These are phyloP conservation scores for Fomes fomentarius DNA, from an alignment of 1,284 basidiomycete species.

Conservation along the genomic window DNA sequence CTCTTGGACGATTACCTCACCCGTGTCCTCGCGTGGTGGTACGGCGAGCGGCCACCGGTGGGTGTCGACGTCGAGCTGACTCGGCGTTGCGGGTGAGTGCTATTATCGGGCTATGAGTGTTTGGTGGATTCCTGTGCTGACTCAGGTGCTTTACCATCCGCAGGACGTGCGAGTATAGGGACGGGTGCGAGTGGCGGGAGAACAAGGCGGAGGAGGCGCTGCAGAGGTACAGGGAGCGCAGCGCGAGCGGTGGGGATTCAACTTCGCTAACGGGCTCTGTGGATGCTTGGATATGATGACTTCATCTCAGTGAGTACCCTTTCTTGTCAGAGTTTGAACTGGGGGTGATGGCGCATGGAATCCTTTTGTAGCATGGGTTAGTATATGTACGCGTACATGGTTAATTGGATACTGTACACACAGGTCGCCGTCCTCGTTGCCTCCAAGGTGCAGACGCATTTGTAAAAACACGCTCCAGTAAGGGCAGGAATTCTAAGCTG, in stretches of 20 bases:
- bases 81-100: conserved; percentile 69
- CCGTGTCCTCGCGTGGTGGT: conserved; percentile 75
- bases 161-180: conserved; percentile 80
- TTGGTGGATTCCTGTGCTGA: background rate
- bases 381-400: no score
- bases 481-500: no score
- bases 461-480: no score
- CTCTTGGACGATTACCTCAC: conserved; percentile 62
- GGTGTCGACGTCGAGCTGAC: conserved; percentile 71
- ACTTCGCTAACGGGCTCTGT: background rate
- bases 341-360: no score
- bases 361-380: no score
- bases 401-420: no score
- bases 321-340: no score
- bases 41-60: conserved; percentile 61
- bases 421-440: no score
- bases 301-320: no score
- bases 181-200: conserved; percentile 85
- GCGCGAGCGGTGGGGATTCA: background rate
- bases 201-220: conserved; percentile 55
- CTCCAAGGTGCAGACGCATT: no score
- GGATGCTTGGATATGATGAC: background rate
- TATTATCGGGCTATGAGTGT: background rate
- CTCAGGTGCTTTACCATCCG: background rate
- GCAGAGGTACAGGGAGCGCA: conserved; percentile 4